phyloP scores from a whole-genome alignment of 805 yeast species.

The Candida adriatica region DNA sequence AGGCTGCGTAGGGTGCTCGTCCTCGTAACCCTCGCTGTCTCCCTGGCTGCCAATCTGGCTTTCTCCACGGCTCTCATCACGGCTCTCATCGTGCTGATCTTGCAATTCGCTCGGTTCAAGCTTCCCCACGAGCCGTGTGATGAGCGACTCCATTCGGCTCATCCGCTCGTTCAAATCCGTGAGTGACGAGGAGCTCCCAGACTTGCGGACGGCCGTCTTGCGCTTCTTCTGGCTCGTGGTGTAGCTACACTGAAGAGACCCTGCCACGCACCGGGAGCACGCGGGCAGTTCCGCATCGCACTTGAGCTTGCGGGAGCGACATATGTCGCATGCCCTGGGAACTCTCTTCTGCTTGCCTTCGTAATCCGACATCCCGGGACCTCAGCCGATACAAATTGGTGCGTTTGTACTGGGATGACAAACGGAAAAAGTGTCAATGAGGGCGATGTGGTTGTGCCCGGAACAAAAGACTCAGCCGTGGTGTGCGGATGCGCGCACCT shows the following conservation, averaged over 20 bases:
- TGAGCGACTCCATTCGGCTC: conserved; percentile 28
- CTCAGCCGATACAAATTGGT: too few species aligned
- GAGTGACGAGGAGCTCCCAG: conserved; percentile 1
- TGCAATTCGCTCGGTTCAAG: conserved; percentile 15
- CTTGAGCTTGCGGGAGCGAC: conserved; percentile 66
- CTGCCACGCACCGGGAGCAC: conserved; percentile 75
- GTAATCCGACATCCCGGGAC: conserved; percentile 1
- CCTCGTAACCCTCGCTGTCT: conserved; percentile 1
- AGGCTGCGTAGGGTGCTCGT: neutral
- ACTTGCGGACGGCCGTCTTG: neutral
- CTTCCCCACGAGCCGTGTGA: conserved; percentile 22
- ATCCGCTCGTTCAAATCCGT: conserved; percentile 24
- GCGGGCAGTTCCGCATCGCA: conserved; percentile 73
- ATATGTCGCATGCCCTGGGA: conserved; percentile 40
- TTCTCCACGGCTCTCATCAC: neutral
- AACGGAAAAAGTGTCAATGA: too few species aligned
- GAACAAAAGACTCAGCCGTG: too few species aligned
- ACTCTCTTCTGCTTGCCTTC: conserved; percentile 27
- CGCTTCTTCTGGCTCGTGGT: conserved; percentile 3
- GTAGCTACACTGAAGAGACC: conserved; percentile 35
- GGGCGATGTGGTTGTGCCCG: too few species aligned
- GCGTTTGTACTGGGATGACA: too few species aligned
- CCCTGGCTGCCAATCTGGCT: neutral
- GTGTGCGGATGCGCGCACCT: too few species aligned
- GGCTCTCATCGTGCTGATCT: too few species aligned